These are phyloP conservation scores for Coemansia sp. DNA, from an alignment of 192 early-diverging fungal genomes.

Conservation along the genomic window DNA sequence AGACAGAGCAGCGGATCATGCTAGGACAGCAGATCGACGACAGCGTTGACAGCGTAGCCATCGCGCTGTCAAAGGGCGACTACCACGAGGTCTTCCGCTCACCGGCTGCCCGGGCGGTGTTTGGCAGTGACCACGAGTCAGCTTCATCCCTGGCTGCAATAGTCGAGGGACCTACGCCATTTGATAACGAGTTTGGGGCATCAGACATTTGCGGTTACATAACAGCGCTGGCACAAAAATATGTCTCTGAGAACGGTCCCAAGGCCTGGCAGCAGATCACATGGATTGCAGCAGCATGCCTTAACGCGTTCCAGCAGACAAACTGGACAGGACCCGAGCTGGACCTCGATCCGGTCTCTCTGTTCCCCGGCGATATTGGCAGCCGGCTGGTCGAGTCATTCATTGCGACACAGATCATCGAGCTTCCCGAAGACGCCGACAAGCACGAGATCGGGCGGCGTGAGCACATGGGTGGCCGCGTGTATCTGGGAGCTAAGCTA, in stretches of 20 bases:
- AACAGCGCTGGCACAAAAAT: conserved; percentile 5
- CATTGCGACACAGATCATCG: conserved; percentile 19
- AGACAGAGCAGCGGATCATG: no score
- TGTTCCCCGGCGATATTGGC: conserved; percentile 54
- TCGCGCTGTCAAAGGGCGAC: conserved; percentile 38
- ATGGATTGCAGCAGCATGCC: conserved; percentile 61
- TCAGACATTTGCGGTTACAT: conserved; percentile 42
- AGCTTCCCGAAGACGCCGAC: conserved; percentile 41
- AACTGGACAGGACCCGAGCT: conserved; percentile 87
- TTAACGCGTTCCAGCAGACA: conserved; percentile 82
- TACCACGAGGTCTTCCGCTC: conserved; percentile 56
- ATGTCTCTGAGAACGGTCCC: conserved; percentile 12
- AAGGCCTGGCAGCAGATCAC: conserved; percentile 24
- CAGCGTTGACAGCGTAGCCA: not conserved
- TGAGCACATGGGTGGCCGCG: conserved; percentile 28
- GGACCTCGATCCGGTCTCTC: conserved; percentile 53
- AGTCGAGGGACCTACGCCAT: conserved; percentile 30
- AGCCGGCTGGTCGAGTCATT: conserved; percentile 27
- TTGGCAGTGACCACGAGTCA: conserved; percentile 51
- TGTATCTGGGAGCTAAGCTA: conserved; percentile 41
- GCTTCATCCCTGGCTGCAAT: conserved; percentile 11
- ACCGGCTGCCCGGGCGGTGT: conserved; percentile 38
- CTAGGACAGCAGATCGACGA: conserved; percentile 22
- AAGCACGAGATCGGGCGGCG: conserved; percentile 49
- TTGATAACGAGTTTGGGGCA: conserved; percentile 41